phyloP scores from a whole-genome alignment of 2,329 filamentous ascomycete species.

The Neophaeococcomyces mojaviensis region DNA sequence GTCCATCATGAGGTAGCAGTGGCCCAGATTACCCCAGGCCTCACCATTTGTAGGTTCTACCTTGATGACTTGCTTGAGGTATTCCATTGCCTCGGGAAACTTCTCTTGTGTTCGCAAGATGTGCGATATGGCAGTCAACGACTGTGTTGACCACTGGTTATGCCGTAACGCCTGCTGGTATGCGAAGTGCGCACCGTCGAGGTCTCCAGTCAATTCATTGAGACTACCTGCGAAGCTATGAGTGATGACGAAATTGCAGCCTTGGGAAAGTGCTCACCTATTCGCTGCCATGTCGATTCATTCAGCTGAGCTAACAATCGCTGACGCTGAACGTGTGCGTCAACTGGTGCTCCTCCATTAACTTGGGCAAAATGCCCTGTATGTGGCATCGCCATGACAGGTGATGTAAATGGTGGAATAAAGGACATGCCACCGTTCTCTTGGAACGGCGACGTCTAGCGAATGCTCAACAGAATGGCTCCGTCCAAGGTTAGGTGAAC shows the following conservation, averaged over 20 bases:
- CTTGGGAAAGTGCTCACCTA: conserved; percentile 55
- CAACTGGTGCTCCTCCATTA: conserved; percentile 44
- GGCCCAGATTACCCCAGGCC: conserved; percentile 93
- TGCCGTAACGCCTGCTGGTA: conserved; percentile 85
- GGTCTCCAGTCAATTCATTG: conserved; percentile 77
- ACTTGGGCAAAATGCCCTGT: conserved; percentile 46
- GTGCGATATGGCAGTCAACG: conserved; percentile 89
- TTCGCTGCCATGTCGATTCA: conserved; percentile 83
- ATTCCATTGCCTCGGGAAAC: conserved; percentile 89
- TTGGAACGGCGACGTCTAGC: not conserved
- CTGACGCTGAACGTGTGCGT: conserved; percentile 25
- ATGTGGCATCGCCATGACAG: conserved; percentile 8
- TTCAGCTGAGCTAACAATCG: conserved; percentile 73
- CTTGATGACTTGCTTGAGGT: conserved; percentile 82
- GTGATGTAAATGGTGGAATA: too few relatives aligned
- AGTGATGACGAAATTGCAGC: conserved; percentile 8
- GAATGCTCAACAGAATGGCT: too few relatives aligned
- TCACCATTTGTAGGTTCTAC: conserved; percentile 85
- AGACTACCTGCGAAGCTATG: conserved; percentile 57
- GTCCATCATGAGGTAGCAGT: conserved; percentile 98
- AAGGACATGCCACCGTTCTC: not conserved
- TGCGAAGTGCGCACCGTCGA: conserved; percentile 79
- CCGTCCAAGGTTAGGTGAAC: too few relatives aligned
- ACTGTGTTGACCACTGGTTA: conserved; percentile 79
- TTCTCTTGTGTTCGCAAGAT: conserved; percentile 88